phyloP scores from a whole-genome alignment of 2,329 filamentous ascomycete genomes.

The Trichoderma pleuroti region DNA sequence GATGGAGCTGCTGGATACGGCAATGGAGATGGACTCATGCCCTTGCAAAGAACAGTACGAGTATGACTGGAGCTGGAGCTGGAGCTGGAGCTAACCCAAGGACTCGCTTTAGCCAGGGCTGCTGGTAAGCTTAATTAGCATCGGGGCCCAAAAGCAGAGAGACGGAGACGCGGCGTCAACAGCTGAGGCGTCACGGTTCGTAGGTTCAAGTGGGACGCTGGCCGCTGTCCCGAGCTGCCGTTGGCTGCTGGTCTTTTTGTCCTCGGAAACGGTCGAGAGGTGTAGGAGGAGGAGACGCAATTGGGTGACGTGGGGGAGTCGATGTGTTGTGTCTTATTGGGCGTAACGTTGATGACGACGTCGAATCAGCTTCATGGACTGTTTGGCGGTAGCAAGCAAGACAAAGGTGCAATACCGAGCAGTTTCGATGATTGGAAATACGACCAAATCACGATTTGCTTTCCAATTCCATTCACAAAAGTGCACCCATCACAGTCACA shows the following conservation, averaged over 20 bases:
- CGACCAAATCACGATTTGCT: neutral
- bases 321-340: neutral
- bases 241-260: neutral
- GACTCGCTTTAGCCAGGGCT: neutral
- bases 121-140: neutral
- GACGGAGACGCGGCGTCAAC: conserved; percentile 7
- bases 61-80: neutral
- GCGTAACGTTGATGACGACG: neutral
- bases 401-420: neutral
- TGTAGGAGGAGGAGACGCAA: conserved; percentile 3
- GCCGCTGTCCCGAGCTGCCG: neutral
- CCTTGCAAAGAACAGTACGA: neutral
- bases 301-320: conserved; percentile 1
- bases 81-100: neutral
- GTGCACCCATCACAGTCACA: neutral
- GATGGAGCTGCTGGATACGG: neutral
- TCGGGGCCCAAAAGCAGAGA: neutral
- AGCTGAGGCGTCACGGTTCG: conserved; percentile 8
- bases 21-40: neutral
- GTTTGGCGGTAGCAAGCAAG: neutral
- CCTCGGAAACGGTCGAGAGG: no score
- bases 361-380: neutral
- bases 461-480: neutral
- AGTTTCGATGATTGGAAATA: neutral
- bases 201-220: neutral